These are phyloP conservation scores for Meripilus lineatus DNA, from an alignment of 1,284 basidiomycete species.

Conservation along the genomic window DNA sequence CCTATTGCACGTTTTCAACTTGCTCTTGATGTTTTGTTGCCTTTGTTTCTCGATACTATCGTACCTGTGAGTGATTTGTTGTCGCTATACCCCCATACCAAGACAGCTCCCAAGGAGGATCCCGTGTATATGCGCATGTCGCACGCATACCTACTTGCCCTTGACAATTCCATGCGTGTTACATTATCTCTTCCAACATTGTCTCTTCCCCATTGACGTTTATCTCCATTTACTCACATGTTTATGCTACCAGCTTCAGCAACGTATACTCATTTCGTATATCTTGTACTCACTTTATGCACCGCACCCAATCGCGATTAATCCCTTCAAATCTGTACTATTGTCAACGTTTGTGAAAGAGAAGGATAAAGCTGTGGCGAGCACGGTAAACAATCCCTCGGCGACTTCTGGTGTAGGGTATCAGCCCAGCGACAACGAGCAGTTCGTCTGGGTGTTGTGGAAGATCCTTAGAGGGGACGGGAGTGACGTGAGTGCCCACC, in stretches of 20 bases:
- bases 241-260: constrained; percentile 49
- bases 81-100: no score
- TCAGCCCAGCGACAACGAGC: constrained; percentile 68
- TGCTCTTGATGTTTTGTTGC: constrained; percentile 71
- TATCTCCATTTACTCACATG: constrained; percentile 6
- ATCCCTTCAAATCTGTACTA: constrained; percentile 71
- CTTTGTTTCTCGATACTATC: no score
- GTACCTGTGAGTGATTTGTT: no score
- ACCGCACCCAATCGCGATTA: constrained; percentile 68
- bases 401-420: background rate
- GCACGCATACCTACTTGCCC: no score
- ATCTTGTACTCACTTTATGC: constrained; percentile 73
- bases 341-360: constrained; percentile 61
- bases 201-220: constrained; percentile 7
- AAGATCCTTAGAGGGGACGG: constrained; percentile 77
- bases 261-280: constrained; percentile 70
- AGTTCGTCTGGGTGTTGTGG: constrained; percentile 78
- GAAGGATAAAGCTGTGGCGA: constrained; percentile 52
- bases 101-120: no score
- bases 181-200: no score
- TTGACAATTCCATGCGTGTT: no score
- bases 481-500: constrained; percentile 52
- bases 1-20: constrained; percentile 69
- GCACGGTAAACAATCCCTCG: constrained; percentile 44
- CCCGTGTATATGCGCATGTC: no score